phyloP scores from a whole-genome alignment of 2,329 filamentous ascomycete species.

The Grosmannia penicillata region DNA sequence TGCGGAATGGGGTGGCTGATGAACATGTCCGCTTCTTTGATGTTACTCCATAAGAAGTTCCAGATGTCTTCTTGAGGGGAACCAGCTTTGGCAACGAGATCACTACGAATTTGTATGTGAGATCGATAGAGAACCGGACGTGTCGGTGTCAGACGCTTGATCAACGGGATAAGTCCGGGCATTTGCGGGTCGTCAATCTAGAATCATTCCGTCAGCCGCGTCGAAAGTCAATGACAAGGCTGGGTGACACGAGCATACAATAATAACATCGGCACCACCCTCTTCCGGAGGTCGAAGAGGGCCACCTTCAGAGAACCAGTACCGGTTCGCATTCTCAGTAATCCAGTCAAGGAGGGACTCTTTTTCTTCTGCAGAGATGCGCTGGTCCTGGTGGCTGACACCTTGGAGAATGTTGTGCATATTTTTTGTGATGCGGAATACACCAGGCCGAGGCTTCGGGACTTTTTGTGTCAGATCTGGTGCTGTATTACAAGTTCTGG shows the following conservation, averaged over 20 bases:
- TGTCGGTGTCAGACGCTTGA: conserved; percentile 55
- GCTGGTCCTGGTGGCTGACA: conserved; percentile 49
- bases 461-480: no score
- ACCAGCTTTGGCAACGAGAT: conserved; percentile 47
- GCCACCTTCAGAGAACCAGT: conserved; percentile 56
- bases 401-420: conserved; percentile 83
- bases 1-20: conserved; percentile 66
- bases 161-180: conserved; percentile 61
- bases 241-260: conserved; percentile 27
- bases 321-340: conserved; percentile 54
- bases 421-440: conserved; percentile 75
- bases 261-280: conserved; percentile 61
- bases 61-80: conserved; percentile 61
- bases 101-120: conserved; percentile 69
- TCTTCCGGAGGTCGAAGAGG: conserved; percentile 49
- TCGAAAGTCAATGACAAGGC: background rate
- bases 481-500: no score
- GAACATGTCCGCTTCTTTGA: conserved; percentile 60
- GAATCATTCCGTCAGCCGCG: background rate
- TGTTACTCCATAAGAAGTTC: conserved; percentile 59
- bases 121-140: conserved; percentile 68
- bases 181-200: conserved; percentile 74
- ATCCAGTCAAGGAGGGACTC: conserved; percentile 56
- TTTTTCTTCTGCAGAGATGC: conserved; percentile 49
- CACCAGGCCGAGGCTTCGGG: conserved; percentile 62